Base-by-base conservation (phyloP, 2,329 filamentous ascomycete genomes). In the Fusarium vanettenii region DNA sequence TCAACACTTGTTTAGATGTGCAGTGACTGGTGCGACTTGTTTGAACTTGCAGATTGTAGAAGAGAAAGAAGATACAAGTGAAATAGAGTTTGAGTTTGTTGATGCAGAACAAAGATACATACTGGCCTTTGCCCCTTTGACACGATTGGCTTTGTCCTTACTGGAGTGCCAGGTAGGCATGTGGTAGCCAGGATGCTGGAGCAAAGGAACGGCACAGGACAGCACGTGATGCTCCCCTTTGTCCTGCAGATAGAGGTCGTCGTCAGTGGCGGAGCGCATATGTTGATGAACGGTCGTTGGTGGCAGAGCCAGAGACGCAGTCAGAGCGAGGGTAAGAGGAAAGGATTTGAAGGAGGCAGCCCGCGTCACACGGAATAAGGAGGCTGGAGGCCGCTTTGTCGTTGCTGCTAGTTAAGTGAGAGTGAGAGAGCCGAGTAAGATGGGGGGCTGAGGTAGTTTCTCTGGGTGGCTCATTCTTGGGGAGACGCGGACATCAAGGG, bases 381-480 rank as follows among this genome's bases (percentile, higher is more conserved):
- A 74, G 71, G 61, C 52, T 62, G 57, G 60, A 68, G 55, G 22
- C 61, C 59, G 55, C 43, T 60, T 63, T 60, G 67, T 41, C 55
- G 67, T 67, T 68, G 71, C 31, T 68, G 71, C 52, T 37, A 57
- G 52, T 37, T 41, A 35, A 37, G 14, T 37, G 16, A 6, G 18
- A 37, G n/a, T 29, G 11, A 39, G 35, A 57, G 33, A 37, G 67
- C 22, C 22, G 43, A 25, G 60, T 45, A 45, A 39, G 25, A 31
- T 29, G 56, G 68, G 71, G 71, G 72, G 68, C 67, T 74, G 68
- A 66, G 72, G 33, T 69, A 39, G 29, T 52, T 43, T 20, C 27
- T 45, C 56, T 45, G 25, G 25, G 48, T 45, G 61, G 61, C 48
- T 64, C 48, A 63, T 56, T 67, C 59, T 64, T 27, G 61, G 29